Evolutionary conservation across 2,329 filamentous ascomycete species (phyloP).

Genomic region (Alternaria gaisen): DNA sequence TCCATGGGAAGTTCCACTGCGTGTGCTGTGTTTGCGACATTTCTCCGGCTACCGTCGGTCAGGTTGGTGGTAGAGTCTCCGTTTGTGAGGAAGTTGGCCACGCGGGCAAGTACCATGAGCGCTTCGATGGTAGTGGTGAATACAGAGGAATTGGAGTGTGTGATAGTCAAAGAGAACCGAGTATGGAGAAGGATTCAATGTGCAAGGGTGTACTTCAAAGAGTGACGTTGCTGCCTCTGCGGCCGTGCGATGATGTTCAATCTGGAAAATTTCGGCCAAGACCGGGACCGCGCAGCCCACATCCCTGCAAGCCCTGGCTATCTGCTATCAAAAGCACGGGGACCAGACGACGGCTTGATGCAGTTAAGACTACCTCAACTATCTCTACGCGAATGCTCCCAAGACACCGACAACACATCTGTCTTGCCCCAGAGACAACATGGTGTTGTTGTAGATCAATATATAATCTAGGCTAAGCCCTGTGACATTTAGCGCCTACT

Average conservation of each 20-base stretch:
- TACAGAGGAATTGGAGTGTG: background rate
- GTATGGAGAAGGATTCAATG: conserved; percentile 3
- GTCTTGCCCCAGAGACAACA: conserved; percentile 2
- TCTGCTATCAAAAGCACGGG: conserved; percentile 21
- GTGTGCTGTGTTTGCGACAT: conserved; percentile 34
- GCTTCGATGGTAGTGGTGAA: conserved; percentile 29
- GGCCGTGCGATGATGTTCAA: conserved; percentile 24
- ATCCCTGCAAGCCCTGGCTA: conserved; percentile 14
- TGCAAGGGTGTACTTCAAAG: conserved; percentile 14
- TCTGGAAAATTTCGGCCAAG: conserved; percentile 45
- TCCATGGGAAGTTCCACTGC: conserved; percentile 31
- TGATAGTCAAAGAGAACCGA: background rate
- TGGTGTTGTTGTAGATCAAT: conserved; percentile 8
- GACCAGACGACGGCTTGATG: conserved; percentile 25
- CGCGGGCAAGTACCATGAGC: conserved; percentile 61
- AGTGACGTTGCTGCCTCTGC: conserved; percentile 36
- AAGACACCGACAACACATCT: background rate
- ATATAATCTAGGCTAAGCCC: conserved; percentile 5
- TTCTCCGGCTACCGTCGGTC: conserved; percentile 50
- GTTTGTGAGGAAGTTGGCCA: conserved; percentile 58
- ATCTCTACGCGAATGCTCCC: background rate
- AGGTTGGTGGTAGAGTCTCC: conserved; percentile 43
- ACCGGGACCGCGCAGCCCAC: conserved; percentile 26
- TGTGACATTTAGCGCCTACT: conserved; percentile 19
- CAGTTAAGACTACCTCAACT: background rate